A percentile compares a stretch with the other conserved stretches of the same genome.
phyloP scores from a whole-genome alignment of 441 rosid genomes.

The Erodium moschatum region DNA sequence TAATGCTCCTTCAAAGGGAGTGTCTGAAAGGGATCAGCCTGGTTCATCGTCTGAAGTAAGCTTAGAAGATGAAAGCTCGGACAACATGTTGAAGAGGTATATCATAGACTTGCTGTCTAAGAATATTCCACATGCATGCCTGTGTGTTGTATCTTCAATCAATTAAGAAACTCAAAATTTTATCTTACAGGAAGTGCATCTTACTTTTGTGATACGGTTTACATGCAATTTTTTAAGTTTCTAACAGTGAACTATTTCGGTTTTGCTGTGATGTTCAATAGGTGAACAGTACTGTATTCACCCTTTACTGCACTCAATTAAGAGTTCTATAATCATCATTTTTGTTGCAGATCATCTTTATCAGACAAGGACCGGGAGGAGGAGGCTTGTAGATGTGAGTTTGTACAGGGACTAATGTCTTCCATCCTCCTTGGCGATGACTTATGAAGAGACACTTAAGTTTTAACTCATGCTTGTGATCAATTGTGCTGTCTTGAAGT shows the following conservation, averaged over 20 bases:
- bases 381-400: conserved; percentile 37
- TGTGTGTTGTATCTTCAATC: background rate
- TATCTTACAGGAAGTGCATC: too few relatives aligned
- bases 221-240: background rate
- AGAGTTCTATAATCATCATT: conserved; percentile 6
- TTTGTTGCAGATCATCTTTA: conserved; percentile 33
- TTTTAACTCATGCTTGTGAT: conserved; percentile 8
- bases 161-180: background rate
- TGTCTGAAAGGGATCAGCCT: conserved; percentile 27
- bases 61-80: conserved; percentile 29
- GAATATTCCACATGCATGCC: conserved; percentile 3
- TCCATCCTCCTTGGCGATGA: conserved; percentile 34
- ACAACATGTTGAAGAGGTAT: conserved; percentile 31
- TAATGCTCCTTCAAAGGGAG: conserved; percentile 29
- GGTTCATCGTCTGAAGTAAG: conserved; percentile 24
- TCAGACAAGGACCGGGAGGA: conserved; percentile 36
- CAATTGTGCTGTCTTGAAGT: conserved; percentile 12
- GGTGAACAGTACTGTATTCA: background rate
- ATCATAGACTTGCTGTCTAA: conserved; percentile 17
- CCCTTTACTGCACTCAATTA: background rate
- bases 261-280: background rate
- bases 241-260: background rate
- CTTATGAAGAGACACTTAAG: conserved; percentile 29
- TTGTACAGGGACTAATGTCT: conserved; percentile 37
- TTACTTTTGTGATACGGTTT: too few relatives aligned